Percentiles rank a stretch among this genome's conserved stretches.
These are phyloP conservation scores for Phialophora tarda DNA, from an alignment of 2,329 filamentous ascomycete species.

Conservation along the genomic window DNA sequence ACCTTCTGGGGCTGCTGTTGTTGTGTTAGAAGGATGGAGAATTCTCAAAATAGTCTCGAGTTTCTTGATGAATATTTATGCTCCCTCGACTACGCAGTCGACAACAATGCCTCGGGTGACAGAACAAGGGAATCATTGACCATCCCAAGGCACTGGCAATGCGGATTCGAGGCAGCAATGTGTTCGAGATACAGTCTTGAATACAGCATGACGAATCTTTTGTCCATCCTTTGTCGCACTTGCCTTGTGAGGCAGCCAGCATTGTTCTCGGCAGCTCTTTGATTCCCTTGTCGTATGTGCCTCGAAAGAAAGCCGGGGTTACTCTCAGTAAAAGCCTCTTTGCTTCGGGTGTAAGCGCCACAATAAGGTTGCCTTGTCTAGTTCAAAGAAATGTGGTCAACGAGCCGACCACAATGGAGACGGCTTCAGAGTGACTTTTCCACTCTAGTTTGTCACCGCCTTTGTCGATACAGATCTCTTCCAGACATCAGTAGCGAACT, in stretches of 20 bases:
- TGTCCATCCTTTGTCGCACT: not conserved
- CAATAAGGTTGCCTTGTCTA: not conserved
- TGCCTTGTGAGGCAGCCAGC: not conserved
- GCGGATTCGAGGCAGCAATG: not conserved
- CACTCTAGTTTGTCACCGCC: not conserved
- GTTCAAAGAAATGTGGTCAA: not conserved
- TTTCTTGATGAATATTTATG: not conserved
- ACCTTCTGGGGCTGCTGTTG: conserved; percentile 4
- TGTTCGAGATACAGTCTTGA: not conserved
- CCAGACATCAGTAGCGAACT: not conserved
- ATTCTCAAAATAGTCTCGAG: not conserved
- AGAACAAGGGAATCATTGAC: not conserved
- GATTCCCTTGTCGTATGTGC: not conserved
- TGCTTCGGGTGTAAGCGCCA: not conserved
- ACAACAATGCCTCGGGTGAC: not conserved
- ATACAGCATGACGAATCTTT: not conserved
- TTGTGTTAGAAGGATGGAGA: conserved; percentile 23
- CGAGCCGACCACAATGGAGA: not conserved
- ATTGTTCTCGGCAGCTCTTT: not conserved
- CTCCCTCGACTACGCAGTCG: not conserved
- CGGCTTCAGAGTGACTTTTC: not conserved
- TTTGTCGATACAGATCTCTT: not conserved
- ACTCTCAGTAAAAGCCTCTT: not conserved
- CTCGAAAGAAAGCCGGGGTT: not conserved
- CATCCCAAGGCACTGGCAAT: not conserved